Conservation (phyloP, 208 protist genomes). For the Plasmodiophora brassicae region DNA sequence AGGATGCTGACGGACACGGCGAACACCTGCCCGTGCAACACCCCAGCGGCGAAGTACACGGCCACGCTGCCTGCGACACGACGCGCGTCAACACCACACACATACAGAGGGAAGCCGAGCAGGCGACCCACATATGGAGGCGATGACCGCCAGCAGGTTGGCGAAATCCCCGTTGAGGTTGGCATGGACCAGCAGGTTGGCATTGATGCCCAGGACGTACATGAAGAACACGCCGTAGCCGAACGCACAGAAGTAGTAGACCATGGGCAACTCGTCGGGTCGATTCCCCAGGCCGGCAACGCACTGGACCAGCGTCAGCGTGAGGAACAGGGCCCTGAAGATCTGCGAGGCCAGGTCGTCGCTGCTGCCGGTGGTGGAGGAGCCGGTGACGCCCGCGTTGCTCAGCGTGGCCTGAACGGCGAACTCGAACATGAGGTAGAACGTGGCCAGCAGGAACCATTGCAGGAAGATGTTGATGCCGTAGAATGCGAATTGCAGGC, state of each 20-base stretch:
- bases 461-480: background rate
- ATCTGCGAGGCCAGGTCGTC: background rate
- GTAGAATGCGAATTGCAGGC: background rate
- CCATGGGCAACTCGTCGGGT: conserved; percentile 25
- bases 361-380: no score
- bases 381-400: no score
- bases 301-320: background rate
- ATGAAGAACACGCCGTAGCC: conserved; percentile 26
- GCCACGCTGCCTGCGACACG: no score
- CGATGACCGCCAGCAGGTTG: no score
- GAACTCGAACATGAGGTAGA: conserved; percentile 31
- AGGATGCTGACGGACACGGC: background rate
- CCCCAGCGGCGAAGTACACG: background rate
- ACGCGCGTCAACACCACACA: no score
- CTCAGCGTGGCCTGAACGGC: background rate
- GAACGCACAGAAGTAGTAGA: conserved; percentile 24
- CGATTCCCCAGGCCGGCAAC: conserved; percentile 4
- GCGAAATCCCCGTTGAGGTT: no score
- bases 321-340: conserved; percentile 22
- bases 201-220: conserved; percentile 11
- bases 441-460: conserved; percentile 21
- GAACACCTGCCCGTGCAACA: conserved; percentile 12
- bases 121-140: no score
- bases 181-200: background rate
- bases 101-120: conserved; percentile 5